Evolutionary conservation across 2,329 filamentous ascomycete species (phyloP).

Genomic region (Colletotrichum shisoi): DNA sequence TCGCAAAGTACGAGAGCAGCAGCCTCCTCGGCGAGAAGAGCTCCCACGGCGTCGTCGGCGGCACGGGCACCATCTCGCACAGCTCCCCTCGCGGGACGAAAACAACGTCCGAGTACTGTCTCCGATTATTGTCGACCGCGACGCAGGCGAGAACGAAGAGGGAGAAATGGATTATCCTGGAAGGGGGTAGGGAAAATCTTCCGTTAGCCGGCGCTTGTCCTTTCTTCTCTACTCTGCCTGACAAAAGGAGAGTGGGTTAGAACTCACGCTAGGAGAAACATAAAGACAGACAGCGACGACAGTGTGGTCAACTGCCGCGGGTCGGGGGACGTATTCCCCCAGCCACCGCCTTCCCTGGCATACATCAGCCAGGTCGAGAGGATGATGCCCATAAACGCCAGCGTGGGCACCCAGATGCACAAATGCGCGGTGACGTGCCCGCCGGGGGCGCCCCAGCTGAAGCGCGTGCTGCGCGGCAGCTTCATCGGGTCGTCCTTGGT

Average conservation of each 20-base stretch:
- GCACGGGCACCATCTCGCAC: constrained; percentile 31
- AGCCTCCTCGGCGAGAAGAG: constrained; percentile 31
- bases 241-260: neutral
- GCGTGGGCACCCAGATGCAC: constrained; percentile 24
- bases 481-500: constrained; percentile 2
- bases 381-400: constrained; percentile 6
- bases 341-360: neutral
- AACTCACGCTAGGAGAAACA: constrained; percentile 32
- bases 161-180: constrained; percentile 35
- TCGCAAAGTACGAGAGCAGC: constrained; percentile 35
- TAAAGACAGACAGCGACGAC: constrained; percentile 25
- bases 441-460: constrained; percentile 25
- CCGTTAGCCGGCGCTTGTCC: neutral
- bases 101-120: constrained; percentile 36
- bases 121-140: constrained; percentile 32
- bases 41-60: constrained; percentile 37
- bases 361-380: neutral
- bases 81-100: constrained; percentile 34
- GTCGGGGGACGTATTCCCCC: neutral
- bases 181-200: neutral
- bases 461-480: constrained; percentile 21
- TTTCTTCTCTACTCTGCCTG: neutral
- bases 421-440: constrained; percentile 33
- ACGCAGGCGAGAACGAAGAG: constrained; percentile 38
- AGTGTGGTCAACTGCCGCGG: neutral